A percentile compares a stretch with the other conserved stretches of the same genome.
phyloP scores from a whole-genome alignment of 108 stramenopile species.

The Cyclotella sp. region DNA sequence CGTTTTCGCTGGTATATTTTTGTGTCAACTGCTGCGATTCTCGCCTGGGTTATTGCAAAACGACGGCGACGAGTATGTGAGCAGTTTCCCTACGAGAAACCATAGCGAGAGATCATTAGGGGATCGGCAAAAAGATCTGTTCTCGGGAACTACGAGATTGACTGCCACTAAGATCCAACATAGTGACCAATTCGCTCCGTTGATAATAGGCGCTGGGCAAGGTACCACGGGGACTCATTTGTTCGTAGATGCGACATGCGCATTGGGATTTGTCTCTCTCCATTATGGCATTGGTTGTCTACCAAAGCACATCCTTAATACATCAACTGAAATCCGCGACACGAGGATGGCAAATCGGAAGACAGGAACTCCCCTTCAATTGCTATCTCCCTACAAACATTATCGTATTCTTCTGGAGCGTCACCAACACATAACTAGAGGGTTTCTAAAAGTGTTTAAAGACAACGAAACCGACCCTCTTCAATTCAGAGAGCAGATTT shows the following conservation, averaged over 20 bases:
- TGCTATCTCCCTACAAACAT: neutral
- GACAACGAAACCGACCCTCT: conserved; percentile 20
- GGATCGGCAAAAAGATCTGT: neutral
- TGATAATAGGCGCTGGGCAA: conserved; percentile 44
- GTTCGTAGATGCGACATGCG: conserved; percentile 34
- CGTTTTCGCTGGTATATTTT: conserved; percentile 1
- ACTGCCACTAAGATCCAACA: neutral
- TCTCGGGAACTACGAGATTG: neutral
- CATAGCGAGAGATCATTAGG: neutral
- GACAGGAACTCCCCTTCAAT: neutral
- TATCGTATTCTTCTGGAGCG: conserved; percentile 6
- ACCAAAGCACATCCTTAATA: conserved; percentile 15
- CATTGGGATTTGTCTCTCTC: conserved; percentile 29
- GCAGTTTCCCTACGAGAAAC: neutral
- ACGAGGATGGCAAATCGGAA: neutral
- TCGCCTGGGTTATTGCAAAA: neutral
- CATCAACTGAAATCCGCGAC: neutral
- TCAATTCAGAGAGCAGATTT: conserved; percentile 13
- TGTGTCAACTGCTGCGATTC: neutral
- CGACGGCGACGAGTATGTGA: neutral
- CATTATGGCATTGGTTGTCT: conserved; percentile 39
- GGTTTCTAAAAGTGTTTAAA: neutral
- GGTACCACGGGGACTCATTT: conserved; percentile 44
- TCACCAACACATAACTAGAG: conserved; percentile 15
- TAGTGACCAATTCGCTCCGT: conserved; percentile 17